Evolutionary conservation across 2,329 filamentous ascomycete genomes (phyloP).

Genomic region (Penicillium sp.): DNA sequence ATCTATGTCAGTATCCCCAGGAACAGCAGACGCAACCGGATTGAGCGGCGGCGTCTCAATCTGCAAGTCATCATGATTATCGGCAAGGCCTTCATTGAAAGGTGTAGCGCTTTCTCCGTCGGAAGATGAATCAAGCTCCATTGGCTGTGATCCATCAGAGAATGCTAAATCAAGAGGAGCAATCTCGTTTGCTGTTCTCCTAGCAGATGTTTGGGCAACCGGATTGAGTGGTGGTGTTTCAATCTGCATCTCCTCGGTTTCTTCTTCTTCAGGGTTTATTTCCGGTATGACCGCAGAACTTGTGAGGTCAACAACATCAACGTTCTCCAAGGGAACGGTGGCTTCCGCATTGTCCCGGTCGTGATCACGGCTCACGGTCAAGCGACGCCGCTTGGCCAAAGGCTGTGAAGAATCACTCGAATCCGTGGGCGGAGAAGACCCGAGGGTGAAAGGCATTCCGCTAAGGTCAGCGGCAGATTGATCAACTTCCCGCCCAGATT

Average conservation of each 20-base stretch:
- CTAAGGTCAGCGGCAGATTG: no score
- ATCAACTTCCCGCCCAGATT: not conserved
- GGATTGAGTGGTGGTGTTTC: slow-evolving; percentile 6
- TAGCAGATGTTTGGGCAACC: no score
- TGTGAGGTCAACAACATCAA: not conserved
- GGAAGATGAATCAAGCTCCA: no score
- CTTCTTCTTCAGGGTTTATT: not conserved
- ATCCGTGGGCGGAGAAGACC: not conserved
- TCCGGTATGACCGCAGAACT: not conserved
- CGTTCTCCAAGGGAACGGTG: not conserved
- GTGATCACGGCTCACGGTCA: not conserved
- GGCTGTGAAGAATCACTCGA: not conserved
- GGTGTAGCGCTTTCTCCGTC: not conserved
- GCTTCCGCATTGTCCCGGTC: not conserved
- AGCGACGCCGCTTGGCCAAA: slow-evolving; percentile 2
- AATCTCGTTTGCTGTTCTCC: no score
- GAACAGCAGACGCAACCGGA: not conserved
- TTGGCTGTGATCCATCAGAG: no score
- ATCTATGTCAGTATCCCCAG: not conserved
- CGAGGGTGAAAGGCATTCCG: not conserved
- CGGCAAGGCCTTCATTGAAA: not conserved
- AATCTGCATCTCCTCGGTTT: not conserved
- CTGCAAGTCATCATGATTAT: not conserved
- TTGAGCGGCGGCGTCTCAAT: slow-evolving; percentile 6
- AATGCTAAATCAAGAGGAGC: no score